Evolutionary conservation across 768 basidiomycete species (phyloP).

Genomic region (Lactifluus pinguis): DNA sequence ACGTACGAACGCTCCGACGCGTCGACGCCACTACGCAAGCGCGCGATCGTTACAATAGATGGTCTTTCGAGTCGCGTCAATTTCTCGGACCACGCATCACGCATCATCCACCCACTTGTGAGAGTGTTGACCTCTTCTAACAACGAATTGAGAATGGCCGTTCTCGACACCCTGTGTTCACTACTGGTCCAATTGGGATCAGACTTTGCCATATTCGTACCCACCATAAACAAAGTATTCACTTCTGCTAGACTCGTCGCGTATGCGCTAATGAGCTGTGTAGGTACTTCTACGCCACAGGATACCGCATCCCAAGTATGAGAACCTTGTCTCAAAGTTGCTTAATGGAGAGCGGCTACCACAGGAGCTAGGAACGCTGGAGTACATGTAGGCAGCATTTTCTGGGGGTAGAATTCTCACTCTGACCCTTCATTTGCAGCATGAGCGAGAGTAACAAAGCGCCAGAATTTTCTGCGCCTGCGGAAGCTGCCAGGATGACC

Average conservation of each 20-base stretch:
- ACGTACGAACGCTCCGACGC: constrained; percentile 81
- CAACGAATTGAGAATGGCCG: constrained; percentile 74
- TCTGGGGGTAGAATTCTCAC: not conserved
- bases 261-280: not conserved
- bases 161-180: constrained; percentile 90
- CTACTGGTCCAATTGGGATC: constrained; percentile 89
- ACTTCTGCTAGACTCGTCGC: not conserved
- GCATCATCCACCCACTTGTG: constrained; percentile 92
- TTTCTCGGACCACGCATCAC: constrained; percentile 94
- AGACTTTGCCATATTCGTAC: constrained; percentile 96
- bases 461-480: constrained; percentile 68
- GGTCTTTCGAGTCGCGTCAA: constrained; percentile 87
- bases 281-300: constrained; percentile 71
- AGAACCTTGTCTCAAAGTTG: constrained; percentile 79
- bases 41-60: constrained; percentile 86
- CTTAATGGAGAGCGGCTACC: constrained; percentile 88
- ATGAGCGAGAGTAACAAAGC: constrained; percentile 51
- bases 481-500: constrained; percentile 76
- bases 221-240: constrained; percentile 87
- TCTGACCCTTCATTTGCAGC: constrained; percentile 23
- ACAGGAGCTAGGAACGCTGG: constrained; percentile 69
- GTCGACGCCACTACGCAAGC: constrained; percentile 66
- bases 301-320: constrained; percentile 77
- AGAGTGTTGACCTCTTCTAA: constrained; percentile 68
- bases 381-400: constrained; percentile 44